Conservation (phyloP, 1,284 basidiomycete species). For the Ustilago trichophora region DNA sequence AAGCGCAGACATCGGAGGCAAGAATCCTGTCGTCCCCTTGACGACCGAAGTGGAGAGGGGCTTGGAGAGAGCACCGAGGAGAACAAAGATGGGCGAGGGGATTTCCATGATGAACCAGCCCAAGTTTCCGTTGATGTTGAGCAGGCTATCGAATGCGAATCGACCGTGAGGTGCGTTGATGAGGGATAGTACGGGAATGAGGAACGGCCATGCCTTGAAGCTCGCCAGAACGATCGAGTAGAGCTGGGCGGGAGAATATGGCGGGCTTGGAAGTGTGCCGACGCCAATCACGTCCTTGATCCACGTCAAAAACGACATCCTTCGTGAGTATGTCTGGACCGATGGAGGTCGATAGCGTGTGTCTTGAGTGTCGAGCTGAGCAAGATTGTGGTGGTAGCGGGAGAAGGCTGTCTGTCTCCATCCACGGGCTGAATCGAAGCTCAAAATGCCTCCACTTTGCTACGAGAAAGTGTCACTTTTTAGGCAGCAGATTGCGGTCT, state of each 20-base stretch:
- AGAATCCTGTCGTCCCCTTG: conserved; percentile 11
- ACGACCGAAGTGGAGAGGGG: conserved; percentile 68
- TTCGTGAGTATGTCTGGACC: no score
- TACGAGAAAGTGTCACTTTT: no score
- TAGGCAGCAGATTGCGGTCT: no score
- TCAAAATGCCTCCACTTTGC: no score
- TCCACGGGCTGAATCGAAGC: no score
- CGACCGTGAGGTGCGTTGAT: conserved; percentile 80
- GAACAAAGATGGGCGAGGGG: conserved; percentile 76
- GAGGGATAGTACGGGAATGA: conserved; percentile 68
- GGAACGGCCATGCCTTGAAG: conserved; percentile 68
- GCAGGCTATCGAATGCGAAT: conserved; percentile 69
- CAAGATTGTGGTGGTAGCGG: no score
- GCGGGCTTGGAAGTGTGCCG: conserved; percentile 28
- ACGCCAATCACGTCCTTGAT: conserved; percentile 39
- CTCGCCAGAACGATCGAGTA: conserved; percentile 56
- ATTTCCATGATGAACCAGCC: conserved; percentile 88
- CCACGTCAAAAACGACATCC: conserved; percentile 38
- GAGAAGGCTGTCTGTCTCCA: no score
- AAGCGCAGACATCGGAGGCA: conserved; percentile 23
- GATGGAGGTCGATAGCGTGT: no score
- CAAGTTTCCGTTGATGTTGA: conserved; percentile 66
- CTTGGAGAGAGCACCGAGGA: conserved; percentile 59
- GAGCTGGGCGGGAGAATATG: conserved; percentile 46
- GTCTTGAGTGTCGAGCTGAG: no score